Evolutionary conservation across 768 basidiomycete genomes (phyloP), one percentile per base, ranked within the genome.

Genomic region (Tephrocybe sp.): DNA sequence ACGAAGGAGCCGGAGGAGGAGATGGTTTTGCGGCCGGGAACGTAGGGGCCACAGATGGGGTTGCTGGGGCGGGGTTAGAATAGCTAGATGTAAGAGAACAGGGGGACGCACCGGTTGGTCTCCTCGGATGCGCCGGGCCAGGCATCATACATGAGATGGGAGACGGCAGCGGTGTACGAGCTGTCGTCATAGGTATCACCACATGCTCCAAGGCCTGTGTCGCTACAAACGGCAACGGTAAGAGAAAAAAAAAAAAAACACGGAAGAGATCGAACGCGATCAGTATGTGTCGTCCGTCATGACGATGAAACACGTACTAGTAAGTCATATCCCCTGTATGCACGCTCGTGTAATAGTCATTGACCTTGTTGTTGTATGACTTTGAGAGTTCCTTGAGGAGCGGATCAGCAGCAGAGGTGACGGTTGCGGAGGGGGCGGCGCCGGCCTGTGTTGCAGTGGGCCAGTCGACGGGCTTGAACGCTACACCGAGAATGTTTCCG

Each of bases 121-220:
- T 61, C 61, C 0, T 43, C 57, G n/a, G 52, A 35, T 0, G 63
- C 58, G 4, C 64, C 64, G 9, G 63, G 61, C 62, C 62, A 63
- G 16, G 32, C 12, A n/a, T 67, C 65, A 40, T 53, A 67, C 58
- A 67, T 56, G 37, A 50, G 31, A 24, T 53, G 46, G 0, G 65
- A 67, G 26, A 67, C 64, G 9, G 65, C 65, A 7, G 64, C 65
- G 12, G 65, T 65, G 56, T 60, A 63, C 1, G 61, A 62, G n/a
- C 49, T 31, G 42, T 67, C 65, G 47, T 64, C 58, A 50, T 67
- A 65, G 12, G 64, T 64, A 31, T 67, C 63, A 5, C 64, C 65
- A 34, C 65, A 67, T 2, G 65, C 61, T 16, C 64, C 65, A 4
- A 62, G 47, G n/a, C 65, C 65, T 52, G 64, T 60, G 9, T 55